phyloP scores from a whole-genome alignment of 805 yeast genomes.

The Crinitomyces ghanaensis region DNA sequence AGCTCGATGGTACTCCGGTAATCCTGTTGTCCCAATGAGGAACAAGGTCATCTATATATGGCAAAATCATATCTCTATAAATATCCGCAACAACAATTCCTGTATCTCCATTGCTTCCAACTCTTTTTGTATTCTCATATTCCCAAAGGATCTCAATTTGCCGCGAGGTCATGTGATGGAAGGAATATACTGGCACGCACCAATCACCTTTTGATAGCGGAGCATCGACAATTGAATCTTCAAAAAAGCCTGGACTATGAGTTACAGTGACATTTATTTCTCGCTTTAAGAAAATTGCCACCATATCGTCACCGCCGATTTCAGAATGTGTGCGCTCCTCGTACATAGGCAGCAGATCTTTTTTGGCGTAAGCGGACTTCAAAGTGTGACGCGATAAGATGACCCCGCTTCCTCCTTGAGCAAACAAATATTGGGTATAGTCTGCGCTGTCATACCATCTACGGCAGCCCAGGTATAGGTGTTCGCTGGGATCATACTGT shows the following conservation, averaged over 20 bases:
- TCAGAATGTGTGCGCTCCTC: no score
- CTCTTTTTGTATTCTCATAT: slow-evolving; percentile 22
- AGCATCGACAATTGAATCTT: no score
- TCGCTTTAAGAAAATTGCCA: no score
- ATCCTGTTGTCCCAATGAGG: slow-evolving; percentile 15
- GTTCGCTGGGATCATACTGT: slow-evolving; percentile 19
- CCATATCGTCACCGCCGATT: no score
- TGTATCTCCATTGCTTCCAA: no score
- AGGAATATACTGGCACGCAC: slow-evolving; percentile 23
- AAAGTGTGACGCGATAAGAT: slow-evolving; percentile 24
- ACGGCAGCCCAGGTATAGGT: slow-evolving; percentile 26
- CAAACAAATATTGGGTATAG: slow-evolving; percentile 18
- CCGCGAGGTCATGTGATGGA: slow-evolving; percentile 20
- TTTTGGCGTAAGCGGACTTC: slow-evolving; percentile 12
- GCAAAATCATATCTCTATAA: slow-evolving; percentile 13
- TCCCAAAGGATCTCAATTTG: slow-evolving; percentile 21
- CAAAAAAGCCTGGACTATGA: no score
- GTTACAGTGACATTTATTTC: no score
- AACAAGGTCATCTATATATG: slow-evolving; percentile 8
- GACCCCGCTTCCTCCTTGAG: slow-evolving; percentile 30
- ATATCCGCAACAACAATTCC: slow-evolving; percentile 12
- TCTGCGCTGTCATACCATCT: no score
- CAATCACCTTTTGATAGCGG: no score
- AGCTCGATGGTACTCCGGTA: no score
- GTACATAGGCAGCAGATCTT: slow-evolving; percentile 13